Conservation (phyloP, 2,329 filamentous ascomycete genomes). For the Dactylellina leptospora region DNA sequence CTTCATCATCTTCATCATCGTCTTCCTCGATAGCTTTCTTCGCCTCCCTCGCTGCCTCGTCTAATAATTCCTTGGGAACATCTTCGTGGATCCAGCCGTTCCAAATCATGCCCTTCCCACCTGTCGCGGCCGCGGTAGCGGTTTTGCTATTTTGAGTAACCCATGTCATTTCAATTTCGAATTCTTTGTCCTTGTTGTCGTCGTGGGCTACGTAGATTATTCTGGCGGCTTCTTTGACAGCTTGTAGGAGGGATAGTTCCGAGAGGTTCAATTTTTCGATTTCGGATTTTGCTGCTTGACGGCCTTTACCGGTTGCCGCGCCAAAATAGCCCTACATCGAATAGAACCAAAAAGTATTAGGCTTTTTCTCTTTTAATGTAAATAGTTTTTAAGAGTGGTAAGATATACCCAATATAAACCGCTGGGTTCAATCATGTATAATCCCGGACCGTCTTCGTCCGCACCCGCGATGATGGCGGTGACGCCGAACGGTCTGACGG, state of each 20-base stretch:
- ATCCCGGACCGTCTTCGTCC: constrained; percentile 90
- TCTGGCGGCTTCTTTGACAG: constrained; percentile 92
- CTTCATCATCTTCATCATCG: constrained; percentile 78
- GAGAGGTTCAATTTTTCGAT: constrained; percentile 95
- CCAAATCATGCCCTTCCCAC: constrained; percentile 49
- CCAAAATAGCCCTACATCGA: constrained; percentile 87
- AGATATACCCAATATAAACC: constrained; percentile 83
- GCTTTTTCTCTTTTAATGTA: not conserved
- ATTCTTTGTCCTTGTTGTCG: constrained; percentile 99
- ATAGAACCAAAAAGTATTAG: not conserved
- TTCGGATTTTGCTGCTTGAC: constrained; percentile 96
- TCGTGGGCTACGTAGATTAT: constrained; percentile 99
- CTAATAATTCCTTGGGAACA: constrained; percentile 86
- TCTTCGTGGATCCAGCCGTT: constrained; percentile 86
- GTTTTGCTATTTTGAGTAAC: constrained; percentile 79
- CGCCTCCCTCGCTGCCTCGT: constrained; percentile 91
- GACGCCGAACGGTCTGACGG: constrained; percentile 94
- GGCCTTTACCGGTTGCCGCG: constrained; percentile 93
- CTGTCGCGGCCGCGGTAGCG: constrained; percentile 67
- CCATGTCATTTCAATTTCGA: constrained; percentile 99
- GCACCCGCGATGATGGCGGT: constrained; percentile 93
- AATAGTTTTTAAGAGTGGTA: not conserved
- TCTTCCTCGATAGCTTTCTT: constrained; percentile 89
- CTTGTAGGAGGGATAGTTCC: constrained; percentile 80
- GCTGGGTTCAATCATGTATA: constrained; percentile 99